Percentiles rank a stretch among this genome's conserved stretches.
Evolutionary conservation across 805 yeast species (phyloP).

Genomic region (Yarrowia sp.): DNA sequence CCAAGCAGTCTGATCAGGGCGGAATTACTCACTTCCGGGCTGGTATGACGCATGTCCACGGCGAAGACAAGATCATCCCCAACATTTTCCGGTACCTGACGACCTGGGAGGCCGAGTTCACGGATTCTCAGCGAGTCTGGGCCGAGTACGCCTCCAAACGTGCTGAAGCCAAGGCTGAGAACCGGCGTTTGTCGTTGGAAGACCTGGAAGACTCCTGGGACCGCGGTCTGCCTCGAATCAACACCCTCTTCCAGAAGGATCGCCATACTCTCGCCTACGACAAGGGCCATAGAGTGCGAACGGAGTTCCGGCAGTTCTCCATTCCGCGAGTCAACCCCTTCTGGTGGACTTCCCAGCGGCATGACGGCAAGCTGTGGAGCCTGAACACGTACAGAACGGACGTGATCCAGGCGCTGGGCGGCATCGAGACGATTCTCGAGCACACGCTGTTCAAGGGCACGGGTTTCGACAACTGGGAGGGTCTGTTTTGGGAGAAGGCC

Average conservation of each 20-base stretch:
- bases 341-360: conserved; percentile 94
- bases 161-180: conserved; percentile 79
- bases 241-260: conserved; percentile 92
- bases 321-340: conserved; percentile 77
- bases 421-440: conserved; percentile 91
- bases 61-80: conserved; percentile 73
- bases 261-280: conserved; percentile 92
- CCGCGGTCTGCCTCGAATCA: conserved; percentile 92
- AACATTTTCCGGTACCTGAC: conserved; percentile 90
- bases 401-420: conserved; percentile 95
- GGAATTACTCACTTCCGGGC: conserved; percentile 93
- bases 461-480: conserved; percentile 98
- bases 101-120: conserved; percentile 94
- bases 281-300: conserved; percentile 84
- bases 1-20: conserved; percentile 79
- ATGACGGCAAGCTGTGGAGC: conserved; percentile 96
- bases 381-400: conserved; percentile 89
- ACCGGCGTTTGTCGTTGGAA: conserved; percentile 83
- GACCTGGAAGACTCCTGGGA: conserved; percentile 96
- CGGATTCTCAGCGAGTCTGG: conserved; percentile 96
- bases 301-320: conserved; percentile 71
- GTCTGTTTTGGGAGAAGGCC: conserved; percentile 96
- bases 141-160: conserved; percentile 91
- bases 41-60: conserved; percentile 77
- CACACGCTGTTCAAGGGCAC: conserved; percentile 95